Percentiles rank a stretch among this genome's conserved stretches.
Conservation (phyloP, 2,329 filamentous ascomycete species). For the Mariannaea sp. region DNA sequence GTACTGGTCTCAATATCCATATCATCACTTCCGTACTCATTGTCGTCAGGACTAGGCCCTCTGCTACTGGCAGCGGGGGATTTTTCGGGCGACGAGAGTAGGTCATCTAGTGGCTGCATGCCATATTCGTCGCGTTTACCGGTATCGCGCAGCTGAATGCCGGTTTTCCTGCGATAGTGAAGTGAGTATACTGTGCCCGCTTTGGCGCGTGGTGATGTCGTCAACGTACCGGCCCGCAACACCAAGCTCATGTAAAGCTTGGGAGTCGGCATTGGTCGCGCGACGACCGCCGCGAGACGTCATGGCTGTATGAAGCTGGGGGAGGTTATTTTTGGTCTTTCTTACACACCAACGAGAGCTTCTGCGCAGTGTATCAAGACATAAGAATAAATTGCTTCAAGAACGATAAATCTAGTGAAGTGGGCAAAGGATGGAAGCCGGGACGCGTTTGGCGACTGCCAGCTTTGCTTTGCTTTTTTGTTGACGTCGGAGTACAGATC, state of each 20-base stretch:
- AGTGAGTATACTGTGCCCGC: constrained; percentile 14
- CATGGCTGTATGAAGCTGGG: constrained; percentile 32
- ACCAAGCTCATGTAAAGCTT: constrained; percentile 44
- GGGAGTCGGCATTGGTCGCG: constrained; percentile 38
- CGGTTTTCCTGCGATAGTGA: constrained; percentile 73
- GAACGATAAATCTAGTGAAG: no score
- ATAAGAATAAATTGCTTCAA: constrained; percentile 1
- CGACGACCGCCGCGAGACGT: constrained; percentile 42
- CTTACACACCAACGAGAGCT: not conserved
- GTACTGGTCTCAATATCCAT: constrained; percentile 60
- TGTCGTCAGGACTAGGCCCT: constrained; percentile 24
- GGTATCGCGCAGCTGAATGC: constrained; percentile 76
- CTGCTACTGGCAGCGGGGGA: constrained; percentile 35
- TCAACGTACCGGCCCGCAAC: constrained; percentile 46
- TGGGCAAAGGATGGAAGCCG: constrained; percentile 13
- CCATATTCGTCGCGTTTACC: constrained; percentile 88
- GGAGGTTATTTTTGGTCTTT: constrained; percentile 4
- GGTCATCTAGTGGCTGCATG: constrained; percentile 82
- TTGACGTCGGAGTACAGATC: no score
- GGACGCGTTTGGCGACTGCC: constrained; percentile 24
- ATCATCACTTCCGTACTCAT: constrained; percentile 49
- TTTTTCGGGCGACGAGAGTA: constrained; percentile 87
- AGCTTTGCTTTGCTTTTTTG: constrained; percentile 5
- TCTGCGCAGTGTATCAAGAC: not conserved
- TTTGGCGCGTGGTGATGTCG: not conserved